Percentiles rank a stretch among this genome's conserved stretches.
Conservation (phyloP, 73 alveolate species). For the Uronychia binucleata region DNA sequence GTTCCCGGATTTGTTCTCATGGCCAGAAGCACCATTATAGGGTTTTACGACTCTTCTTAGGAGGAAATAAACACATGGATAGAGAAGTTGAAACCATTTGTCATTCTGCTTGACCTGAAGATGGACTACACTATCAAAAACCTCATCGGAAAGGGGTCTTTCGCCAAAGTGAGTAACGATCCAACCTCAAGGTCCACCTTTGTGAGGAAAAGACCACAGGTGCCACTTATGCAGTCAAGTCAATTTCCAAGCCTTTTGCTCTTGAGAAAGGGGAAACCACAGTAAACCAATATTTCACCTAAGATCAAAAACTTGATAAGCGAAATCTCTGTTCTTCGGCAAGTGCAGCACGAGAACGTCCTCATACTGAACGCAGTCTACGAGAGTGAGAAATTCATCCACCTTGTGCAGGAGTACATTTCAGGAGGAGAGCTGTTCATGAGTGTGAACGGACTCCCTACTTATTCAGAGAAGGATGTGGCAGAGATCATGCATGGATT, state of each 20-base stretch:
- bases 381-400: slow-evolving; percentile 16
- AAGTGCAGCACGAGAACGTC: slow-evolving; percentile 4
- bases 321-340: slow-evolving; percentile 7
- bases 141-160: background rate
- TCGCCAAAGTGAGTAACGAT: background rate
- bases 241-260: background rate
- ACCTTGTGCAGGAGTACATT: slow-evolving; percentile 11
- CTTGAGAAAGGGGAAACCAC: background rate
- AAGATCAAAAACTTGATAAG: background rate
- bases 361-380: slow-evolving; percentile 10
- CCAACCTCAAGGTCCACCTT: background rate
- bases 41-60: background rate
- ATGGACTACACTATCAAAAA: background rate
- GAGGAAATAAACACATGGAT: background rate
- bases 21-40: background rate
- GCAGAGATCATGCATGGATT: slow-evolving; percentile 1
- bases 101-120: background rate
- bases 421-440: slow-evolving; percentile 9
- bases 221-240: background rate
- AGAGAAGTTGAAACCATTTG: background rate
- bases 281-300: background rate
- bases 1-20: background rate
- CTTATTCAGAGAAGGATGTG: background rate
- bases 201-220: background rate
- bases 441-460: background rate